A percentile compares a stretch with the other conserved stretches of the same genome.
These are phyloP conservation scores for Bondarzewia mesenterica DNA, from an alignment of 1,284 basidiomycete species.

Conservation along the genomic window DNA sequence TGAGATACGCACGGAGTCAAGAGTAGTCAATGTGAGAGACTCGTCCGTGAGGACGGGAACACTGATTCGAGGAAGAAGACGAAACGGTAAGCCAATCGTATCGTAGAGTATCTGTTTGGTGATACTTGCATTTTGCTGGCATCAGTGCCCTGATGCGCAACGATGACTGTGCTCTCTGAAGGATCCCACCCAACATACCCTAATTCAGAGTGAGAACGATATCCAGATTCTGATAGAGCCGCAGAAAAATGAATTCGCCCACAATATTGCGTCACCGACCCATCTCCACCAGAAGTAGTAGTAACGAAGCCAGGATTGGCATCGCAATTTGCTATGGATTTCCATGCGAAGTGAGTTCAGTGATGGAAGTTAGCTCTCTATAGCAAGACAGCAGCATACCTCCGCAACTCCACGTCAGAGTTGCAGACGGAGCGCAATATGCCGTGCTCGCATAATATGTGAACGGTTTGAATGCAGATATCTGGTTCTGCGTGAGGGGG, in stretches of 20 bases:
- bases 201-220: conserved; percentile 11
- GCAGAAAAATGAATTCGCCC: conserved; percentile 5
- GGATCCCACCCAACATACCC: conserved; percentile 28
- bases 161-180: conserved; percentile 9
- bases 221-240: conserved; percentile 8
- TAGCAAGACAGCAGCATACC: conserved; percentile 18
- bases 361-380: neutral
- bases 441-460: conserved; percentile 44
- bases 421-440: conserved; percentile 34
- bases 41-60: too few species aligned
- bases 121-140: conserved; percentile 11
- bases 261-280: conserved; percentile 29
- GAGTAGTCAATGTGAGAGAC: too few species aligned
- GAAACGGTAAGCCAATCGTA: too few species aligned
- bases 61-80: too few species aligned
- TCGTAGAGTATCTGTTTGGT: neutral
- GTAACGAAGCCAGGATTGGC: conserved; percentile 28
- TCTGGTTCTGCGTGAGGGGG: conserved; percentile 25
- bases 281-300: conserved; percentile 29
- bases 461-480: conserved; percentile 33
- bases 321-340: conserved; percentile 13
- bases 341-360: neutral
- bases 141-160: conserved; percentile 16
- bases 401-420: conserved; percentile 38
- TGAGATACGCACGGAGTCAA: neutral